These are phyloP conservation scores for Arctostaphylos glauca DNA, from an alignment of 148 eudicot genomes.

Conservation along the genomic window DNA sequence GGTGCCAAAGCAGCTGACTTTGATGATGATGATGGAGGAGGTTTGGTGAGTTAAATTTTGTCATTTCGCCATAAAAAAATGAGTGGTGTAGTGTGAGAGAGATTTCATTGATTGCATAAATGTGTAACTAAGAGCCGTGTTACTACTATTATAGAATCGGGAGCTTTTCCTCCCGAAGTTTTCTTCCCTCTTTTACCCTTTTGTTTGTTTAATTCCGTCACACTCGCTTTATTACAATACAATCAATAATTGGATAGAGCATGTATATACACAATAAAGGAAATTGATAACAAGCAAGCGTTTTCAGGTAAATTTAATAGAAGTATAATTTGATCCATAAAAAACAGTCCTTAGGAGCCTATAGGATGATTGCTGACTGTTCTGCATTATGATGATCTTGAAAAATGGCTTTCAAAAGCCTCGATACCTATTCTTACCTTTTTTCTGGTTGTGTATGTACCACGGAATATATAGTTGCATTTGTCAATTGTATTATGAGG, in stretches of 20 bases:
- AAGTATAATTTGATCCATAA: background rate
- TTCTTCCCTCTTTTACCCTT: background rate
- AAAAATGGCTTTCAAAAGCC: background rate
- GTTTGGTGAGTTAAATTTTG: constrained; percentile 66
- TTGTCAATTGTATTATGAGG: background rate
- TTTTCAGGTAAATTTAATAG: background rate
- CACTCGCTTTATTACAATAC: background rate
- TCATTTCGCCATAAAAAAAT: background rate
- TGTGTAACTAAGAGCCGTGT: background rate
- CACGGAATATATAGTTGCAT: background rate
- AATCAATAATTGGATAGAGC: background rate
- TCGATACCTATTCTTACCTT: background rate
- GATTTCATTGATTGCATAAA: background rate
- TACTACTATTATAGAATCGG: background rate
- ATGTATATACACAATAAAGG: background rate
- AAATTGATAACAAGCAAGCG: background rate
- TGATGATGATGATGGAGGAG: constrained; percentile 99
- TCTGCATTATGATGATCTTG: background rate
- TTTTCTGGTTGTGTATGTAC: background rate
- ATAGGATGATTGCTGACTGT: background rate
- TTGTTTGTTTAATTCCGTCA: background rate
- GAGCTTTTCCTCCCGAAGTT: background rate
- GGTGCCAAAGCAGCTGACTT: constrained; percentile 86
- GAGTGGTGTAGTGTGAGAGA: background rate
- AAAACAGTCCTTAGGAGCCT: background rate